phyloP scores from a whole-genome alignment of 1,284 basidiomycete genomes.

The Ustilago trichophora region DNA sequence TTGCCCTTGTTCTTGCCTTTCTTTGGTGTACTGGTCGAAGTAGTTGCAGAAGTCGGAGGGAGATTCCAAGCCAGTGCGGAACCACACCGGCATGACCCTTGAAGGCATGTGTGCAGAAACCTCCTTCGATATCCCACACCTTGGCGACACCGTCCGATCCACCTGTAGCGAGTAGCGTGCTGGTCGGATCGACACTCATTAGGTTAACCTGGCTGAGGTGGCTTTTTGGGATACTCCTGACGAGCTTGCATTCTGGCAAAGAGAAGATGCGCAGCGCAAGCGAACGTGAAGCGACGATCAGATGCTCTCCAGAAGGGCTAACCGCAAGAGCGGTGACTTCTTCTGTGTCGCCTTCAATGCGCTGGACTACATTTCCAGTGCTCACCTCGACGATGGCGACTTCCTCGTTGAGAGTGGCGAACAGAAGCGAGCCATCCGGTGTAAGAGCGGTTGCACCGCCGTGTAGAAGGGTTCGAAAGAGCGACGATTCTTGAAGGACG shows the following conservation, averaged over 20 bases:
- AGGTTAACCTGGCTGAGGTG: conserved; percentile 94
- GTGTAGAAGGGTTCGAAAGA: conserved; percentile 63
- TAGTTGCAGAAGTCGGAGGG: conserved; percentile 70
- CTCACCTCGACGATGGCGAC: conserved; percentile 82
- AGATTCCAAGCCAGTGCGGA: conserved; percentile 88
- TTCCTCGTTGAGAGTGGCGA: conserved; percentile 87
- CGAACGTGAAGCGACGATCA: conserved; percentile 70
- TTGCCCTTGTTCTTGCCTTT: conserved; percentile 25
- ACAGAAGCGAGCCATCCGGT: conserved; percentile 79
- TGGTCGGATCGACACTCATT: conserved; percentile 79
- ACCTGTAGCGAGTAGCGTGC: conserved; percentile 89
- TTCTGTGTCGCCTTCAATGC: conserved; percentile 67
- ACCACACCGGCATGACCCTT: conserved; percentile 91
- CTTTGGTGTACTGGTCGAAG: neutral
- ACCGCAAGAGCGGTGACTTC: conserved; percentile 70
- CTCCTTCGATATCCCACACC: conserved; percentile 89
- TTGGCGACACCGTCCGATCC: conserved; percentile 95
- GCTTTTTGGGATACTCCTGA: conserved; percentile 79
- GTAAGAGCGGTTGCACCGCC: conserved; percentile 75
- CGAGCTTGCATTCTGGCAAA: conserved; percentile 68
- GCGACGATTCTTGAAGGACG: conserved; percentile 42
- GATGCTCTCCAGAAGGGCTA: conserved; percentile 62
- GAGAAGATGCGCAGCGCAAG: conserved; percentile 70
- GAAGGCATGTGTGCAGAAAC: conserved; percentile 92
- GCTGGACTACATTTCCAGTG: conserved; percentile 75